Percentiles rank a stretch among this genome's conserved stretches.
phyloP scores from a whole-genome alignment of 306 rosid species.

The Alnus glutinosa region DNA sequence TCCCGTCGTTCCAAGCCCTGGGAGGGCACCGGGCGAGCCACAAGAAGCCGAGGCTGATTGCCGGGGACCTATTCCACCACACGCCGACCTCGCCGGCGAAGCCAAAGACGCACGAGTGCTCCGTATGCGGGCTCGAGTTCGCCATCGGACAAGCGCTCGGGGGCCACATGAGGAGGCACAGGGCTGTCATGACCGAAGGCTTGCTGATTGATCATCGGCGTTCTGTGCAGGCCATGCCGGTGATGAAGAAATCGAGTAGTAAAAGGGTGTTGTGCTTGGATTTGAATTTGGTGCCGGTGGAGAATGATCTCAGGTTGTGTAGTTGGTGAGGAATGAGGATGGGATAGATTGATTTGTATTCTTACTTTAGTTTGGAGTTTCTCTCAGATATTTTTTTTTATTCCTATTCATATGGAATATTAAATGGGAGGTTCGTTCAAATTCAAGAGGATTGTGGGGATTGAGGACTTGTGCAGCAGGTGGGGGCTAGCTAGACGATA shows the following conservation, averaged over 20 bases:
- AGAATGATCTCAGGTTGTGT: constrained; percentile 42
- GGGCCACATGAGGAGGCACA: constrained; percentile 94
- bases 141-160: constrained; percentile 82
- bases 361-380: too few relatives aligned
- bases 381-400: too few relatives aligned
- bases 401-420: too few relatives aligned
- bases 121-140: constrained; percentile 72
- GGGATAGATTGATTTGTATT: too few relatives aligned
- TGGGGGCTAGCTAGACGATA: too few relatives aligned
- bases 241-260: constrained; percentile 42
- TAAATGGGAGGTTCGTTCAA: too few relatives aligned
- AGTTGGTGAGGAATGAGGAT: constrained; percentile 3
- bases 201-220: background rate
- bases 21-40: constrained; percentile 94
- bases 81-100: constrained; percentile 17
- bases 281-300: constrained; percentile 50
- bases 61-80: constrained; percentile 1
- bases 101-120: constrained; percentile 62
- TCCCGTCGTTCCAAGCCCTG: constrained; percentile 77
- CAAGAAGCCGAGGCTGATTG: constrained; percentile 52
- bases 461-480: too few relatives aligned
- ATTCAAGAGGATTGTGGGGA: too few relatives aligned
- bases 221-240: background rate
- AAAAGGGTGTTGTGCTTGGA: constrained; percentile 47
- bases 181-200: constrained; percentile 4